These are phyloP conservation scores for Chaetomium cochliodes DNA, from an alignment of 495 filamentous ascomycete species.

Conservation along the genomic window DNA sequence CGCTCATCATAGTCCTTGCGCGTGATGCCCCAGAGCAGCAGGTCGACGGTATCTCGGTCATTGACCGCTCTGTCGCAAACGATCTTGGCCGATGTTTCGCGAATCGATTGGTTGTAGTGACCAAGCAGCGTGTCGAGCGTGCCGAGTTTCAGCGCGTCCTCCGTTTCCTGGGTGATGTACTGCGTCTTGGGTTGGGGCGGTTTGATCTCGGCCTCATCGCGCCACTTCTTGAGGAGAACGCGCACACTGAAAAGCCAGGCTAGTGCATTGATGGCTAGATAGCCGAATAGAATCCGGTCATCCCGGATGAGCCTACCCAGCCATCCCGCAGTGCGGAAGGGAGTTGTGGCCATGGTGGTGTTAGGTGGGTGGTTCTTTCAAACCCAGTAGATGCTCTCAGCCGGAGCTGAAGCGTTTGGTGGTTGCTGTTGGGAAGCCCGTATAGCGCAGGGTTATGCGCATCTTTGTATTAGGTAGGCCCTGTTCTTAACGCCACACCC, in stretches of 20 bases:
- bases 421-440: too few species aligned
- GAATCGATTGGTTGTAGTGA: slow-evolving; percentile 54
- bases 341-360: slow-evolving; percentile 9
- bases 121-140: slow-evolving; percentile 53
- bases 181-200: slow-evolving; percentile 53
- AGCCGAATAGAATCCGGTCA: slow-evolving; percentile 45
- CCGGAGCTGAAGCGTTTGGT: too few species aligned
- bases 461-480: too few species aligned
- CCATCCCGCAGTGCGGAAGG: slow-evolving; percentile 34
- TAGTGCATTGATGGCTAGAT: slow-evolving; percentile 41
- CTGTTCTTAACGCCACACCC: too few species aligned
- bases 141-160: slow-evolving; percentile 50
- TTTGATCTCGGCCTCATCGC: slow-evolving; percentile 49
- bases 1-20: slow-evolving; percentile 51
- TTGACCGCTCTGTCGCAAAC: slow-evolving; percentile 53
- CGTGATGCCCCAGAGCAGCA: slow-evolving; percentile 52
- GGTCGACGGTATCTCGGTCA: slow-evolving; percentile 43
- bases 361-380: background rate
- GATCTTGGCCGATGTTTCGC: slow-evolving; percentile 53
- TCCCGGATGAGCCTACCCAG: slow-evolving; percentile 38
- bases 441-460: too few species aligned
- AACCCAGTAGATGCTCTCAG: too few species aligned
- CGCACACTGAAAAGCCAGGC: slow-evolving; percentile 41
- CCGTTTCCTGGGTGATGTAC: slow-evolving; percentile 61
- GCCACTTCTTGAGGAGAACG: slow-evolving; percentile 43